These are phyloP conservation scores for Radiomyces spectabilis DNA, from an alignment of 192 early-diverging fungal genomes.

Conservation along the genomic window DNA sequence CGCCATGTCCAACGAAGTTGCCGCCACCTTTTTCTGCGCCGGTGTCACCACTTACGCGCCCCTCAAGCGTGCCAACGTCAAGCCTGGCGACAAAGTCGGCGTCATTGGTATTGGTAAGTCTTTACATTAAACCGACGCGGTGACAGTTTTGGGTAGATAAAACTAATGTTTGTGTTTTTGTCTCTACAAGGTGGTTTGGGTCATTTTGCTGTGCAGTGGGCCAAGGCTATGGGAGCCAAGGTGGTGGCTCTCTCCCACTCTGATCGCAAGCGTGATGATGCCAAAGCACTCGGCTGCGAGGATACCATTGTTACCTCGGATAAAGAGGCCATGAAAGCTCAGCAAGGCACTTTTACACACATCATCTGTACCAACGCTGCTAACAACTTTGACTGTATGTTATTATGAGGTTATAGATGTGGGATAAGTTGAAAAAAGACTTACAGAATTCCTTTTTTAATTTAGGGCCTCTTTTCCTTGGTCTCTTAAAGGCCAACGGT, in stretches of 20 bases:
- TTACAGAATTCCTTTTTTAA: too few relatives aligned
- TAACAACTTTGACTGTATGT: slow-evolving; percentile 10
- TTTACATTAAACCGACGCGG: too few relatives aligned
- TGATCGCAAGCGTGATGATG: slow-evolving; percentile 52
- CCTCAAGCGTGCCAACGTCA: slow-evolving; percentile 36
- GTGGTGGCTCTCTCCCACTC: slow-evolving; percentile 50
- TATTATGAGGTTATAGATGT: too few relatives aligned
- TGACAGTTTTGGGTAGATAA: too few relatives aligned
- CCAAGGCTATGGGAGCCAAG: slow-evolving; percentile 35
- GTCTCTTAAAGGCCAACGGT: slow-evolving; percentile 26
- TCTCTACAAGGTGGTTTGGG: slow-evolving; percentile 46
- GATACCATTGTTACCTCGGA: slow-evolving; percentile 15
- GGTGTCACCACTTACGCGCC: slow-evolving; percentile 50
- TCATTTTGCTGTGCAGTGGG: slow-evolving; percentile 55
- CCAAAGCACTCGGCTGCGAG: slow-evolving; percentile 49
- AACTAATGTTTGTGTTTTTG: too few relatives aligned
- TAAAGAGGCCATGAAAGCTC: slow-evolving; percentile 1
- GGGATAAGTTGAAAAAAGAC: too few relatives aligned
- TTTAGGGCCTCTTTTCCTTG: too few relatives aligned
- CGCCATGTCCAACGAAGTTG: slow-evolving; percentile 41
- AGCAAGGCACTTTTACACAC: slow-evolving; percentile 16
- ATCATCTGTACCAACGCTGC: slow-evolving; percentile 14
- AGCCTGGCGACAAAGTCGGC: slow-evolving; percentile 42
- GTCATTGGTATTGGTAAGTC: slow-evolving; percentile 59
- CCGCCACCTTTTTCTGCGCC: slow-evolving; percentile 76